These are phyloP conservation scores for Cladophialophora chaetospira DNA, from an alignment of 2,329 filamentous ascomycete genomes.

Conservation along the genomic window DNA sequence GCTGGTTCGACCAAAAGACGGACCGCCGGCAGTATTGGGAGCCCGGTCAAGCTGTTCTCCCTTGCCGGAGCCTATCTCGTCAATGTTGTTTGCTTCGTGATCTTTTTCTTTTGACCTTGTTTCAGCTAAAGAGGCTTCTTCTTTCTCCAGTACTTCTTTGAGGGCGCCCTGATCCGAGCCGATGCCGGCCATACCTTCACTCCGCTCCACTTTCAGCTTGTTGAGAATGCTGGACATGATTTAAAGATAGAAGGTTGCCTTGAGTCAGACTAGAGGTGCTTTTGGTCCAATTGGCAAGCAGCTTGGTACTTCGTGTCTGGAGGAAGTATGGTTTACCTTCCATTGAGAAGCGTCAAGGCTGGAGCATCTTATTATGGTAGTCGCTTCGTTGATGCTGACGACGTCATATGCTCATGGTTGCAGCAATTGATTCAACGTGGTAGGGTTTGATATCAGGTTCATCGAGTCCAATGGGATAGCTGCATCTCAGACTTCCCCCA, in stretches of 20 bases:
- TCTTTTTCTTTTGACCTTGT: neutral
- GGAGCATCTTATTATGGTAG: no score
- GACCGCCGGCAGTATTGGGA: constrained; percentile 16
- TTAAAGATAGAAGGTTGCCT: no score
- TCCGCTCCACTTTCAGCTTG: constrained; percentile 11
- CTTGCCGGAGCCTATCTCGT: neutral
- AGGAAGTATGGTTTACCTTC: no score
- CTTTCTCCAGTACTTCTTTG: constrained; percentile 4
- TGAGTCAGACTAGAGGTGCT: no score
- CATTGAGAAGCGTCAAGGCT: no score
- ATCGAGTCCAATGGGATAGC: neutral
- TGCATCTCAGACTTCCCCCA: neutral
- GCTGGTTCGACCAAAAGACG: constrained; percentile 18
- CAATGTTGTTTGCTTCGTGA: neutral
- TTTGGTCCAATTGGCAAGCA: no score
- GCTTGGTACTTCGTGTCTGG: no score
- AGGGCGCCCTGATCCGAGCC: constrained; percentile 14
- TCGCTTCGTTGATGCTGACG: neutral
- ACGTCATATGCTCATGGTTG: neutral
- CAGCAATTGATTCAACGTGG: neutral
- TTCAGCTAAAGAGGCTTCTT: neutral
- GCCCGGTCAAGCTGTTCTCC: constrained; percentile 8
- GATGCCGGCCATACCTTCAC: constrained; percentile 15
- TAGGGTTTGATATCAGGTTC: neutral
- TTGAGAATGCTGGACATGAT: constrained; percentile 9